Evolutionary conservation across 169 alveolate genomes (phyloP).

Genomic region (Plasmodium vivax): DNA sequence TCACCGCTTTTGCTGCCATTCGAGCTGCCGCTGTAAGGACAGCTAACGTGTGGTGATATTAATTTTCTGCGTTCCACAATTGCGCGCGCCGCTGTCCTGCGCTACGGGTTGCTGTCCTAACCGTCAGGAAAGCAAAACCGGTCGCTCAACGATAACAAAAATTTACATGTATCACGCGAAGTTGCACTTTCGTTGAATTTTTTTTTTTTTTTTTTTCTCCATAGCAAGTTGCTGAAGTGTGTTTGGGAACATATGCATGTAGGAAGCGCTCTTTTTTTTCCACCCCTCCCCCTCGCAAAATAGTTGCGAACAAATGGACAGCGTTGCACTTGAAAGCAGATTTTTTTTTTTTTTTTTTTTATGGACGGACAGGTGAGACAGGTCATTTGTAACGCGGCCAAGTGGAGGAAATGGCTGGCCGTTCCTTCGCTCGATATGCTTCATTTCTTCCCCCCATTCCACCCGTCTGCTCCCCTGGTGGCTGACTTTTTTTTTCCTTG

Average conservation of each 20-base stretch:
- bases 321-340: slow-evolving; percentile 48
- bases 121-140: background rate
- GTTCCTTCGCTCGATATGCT: background rate
- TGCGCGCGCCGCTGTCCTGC: background rate
- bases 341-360: background rate
- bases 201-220: background rate
- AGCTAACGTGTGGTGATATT: background rate
- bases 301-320: background rate
- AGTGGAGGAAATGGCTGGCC: background rate
- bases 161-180: background rate
- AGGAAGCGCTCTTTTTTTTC: background rate
- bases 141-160: background rate
- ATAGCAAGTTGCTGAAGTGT: background rate
- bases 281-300: background rate
- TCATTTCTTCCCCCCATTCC: background rate
- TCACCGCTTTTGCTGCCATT: background rate
- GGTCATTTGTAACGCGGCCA: background rate
- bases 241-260: background rate
- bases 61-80: background rate
- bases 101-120: background rate
- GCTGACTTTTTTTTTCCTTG: background rate
- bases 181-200: background rate
- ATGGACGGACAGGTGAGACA: background rate
- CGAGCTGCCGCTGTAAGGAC: background rate
- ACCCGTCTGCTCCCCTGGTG: background rate